These are phyloP conservation scores for Aspergillus arachidicola DNA, from an alignment of 2,329 filamentous ascomycete genomes.

Conservation along the genomic window DNA sequence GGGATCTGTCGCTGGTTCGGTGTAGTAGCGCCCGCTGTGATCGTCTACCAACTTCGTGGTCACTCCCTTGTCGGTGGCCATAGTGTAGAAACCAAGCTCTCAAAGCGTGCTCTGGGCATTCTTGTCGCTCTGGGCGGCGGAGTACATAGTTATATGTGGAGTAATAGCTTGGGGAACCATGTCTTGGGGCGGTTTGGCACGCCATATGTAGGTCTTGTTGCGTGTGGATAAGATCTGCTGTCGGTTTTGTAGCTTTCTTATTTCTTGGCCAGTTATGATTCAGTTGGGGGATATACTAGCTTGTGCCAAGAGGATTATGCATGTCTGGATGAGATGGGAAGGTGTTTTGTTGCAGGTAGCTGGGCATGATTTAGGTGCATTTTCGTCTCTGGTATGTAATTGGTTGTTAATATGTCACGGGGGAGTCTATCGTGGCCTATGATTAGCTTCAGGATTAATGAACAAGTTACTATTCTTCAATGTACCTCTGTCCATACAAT, in stretches of 20 bases:
- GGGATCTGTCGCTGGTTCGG: not conserved
- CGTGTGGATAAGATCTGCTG: not conserved
- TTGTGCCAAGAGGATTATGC: not conserved
- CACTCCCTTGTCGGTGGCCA: not conserved
- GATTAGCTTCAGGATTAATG: not conserved
- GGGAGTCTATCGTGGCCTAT: not conserved
- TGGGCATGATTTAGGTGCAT: not conserved
- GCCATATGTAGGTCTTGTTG: slow-evolving; percentile 1
- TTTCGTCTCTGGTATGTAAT: not conserved
- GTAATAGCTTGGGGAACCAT: not conserved
- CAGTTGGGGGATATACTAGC: not conserved
- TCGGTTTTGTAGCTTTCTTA: not conserved
- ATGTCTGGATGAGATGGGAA: not conserved
- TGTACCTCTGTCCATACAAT: not conserved
- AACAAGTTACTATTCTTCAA: not conserved
- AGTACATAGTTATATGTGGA: not conserved
- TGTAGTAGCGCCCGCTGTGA: not conserved
- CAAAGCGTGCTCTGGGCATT: not conserved
- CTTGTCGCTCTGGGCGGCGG: not conserved
- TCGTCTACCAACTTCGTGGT: not conserved
- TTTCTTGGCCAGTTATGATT: not conserved
- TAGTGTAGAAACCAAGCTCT: not conserved
- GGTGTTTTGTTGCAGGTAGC: not conserved
- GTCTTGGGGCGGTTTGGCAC: not conserved
- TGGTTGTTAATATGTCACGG: not conserved